Conservation (phyloP, 768 basidiomycete genomes). For the Termitomyces heimii region DNA sequence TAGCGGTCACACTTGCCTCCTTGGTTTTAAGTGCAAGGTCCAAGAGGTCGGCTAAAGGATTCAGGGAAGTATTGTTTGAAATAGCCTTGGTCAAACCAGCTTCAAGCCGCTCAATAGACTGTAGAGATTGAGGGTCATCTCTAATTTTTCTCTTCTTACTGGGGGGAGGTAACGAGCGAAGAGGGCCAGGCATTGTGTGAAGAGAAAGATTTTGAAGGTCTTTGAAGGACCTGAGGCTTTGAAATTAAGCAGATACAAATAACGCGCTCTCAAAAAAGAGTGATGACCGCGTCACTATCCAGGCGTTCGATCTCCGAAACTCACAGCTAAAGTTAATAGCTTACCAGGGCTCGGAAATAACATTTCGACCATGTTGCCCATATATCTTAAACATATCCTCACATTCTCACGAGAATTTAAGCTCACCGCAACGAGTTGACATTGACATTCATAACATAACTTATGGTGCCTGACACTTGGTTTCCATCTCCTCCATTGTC, state of each 20-base stretch:
- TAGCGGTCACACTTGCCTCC: slow-evolving; percentile 55
- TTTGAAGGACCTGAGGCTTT: neutral
- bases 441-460: neutral
- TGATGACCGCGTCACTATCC: too few species aligned
- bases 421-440: neutral
- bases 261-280: slow-evolving; percentile 1
- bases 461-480: neutral
- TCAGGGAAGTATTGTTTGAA: slow-evolving; percentile 57
- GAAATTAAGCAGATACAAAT: slow-evolving; percentile 4
- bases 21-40: slow-evolving; percentile 41
- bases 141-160: slow-evolving; percentile 46
- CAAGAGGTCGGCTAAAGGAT: slow-evolving; percentile 71
- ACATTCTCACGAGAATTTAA: too few species aligned
- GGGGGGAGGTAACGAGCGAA: slow-evolving; percentile 45
- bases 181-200: slow-evolving; percentile 19
- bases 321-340: too few species aligned
- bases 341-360: too few species aligned
- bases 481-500: neutral
- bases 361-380: too few species aligned
- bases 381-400: too few species aligned
- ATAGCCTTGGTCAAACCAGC: slow-evolving; percentile 48
- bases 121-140: slow-evolving; percentile 17
- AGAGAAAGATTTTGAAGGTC: slow-evolving; percentile 2
- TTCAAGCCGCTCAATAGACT: slow-evolving; percentile 37
- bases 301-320: too few species aligned